A percentile compares a stretch with the other conserved stretches of the same genome.
phyloP scores from a whole-genome alignment of 75 land plant genomes.

The Picea glauca region DNA sequence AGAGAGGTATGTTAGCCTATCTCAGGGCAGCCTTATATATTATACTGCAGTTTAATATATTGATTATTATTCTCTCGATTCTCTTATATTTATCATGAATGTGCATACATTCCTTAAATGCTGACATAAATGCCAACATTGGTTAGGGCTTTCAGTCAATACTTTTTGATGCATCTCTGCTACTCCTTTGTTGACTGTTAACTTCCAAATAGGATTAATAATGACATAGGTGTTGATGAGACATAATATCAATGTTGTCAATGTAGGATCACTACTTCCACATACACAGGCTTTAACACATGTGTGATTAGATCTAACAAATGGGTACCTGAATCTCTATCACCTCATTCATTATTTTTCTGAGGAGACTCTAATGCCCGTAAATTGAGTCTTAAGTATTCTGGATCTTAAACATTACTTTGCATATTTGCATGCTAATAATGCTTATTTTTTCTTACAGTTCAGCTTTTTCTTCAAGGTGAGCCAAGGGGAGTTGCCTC shows the following conservation, averaged over 20 bases:
- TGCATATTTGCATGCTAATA: neutral
- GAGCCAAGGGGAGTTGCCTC: constrained; percentile 36
- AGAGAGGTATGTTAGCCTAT: no score
- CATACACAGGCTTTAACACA: neutral
- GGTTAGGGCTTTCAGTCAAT: neutral
- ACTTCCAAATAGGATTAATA: neutral
- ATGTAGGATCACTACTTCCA: neutral
- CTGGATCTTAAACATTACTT: neutral
- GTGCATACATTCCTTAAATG: no score
- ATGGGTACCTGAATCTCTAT: neutral
- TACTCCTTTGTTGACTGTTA: neutral
- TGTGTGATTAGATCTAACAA: neutral
- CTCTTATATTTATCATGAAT: no score
- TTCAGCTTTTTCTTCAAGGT: constrained; percentile 25
- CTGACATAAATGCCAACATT: neutral
- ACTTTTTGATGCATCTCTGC: neutral
- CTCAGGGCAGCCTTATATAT: no score
- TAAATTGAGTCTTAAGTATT: neutral
- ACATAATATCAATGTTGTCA: neutral
- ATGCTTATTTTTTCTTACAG: constrained; percentile 6
- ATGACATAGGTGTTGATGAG: neutral
- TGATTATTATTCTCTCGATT: no score
- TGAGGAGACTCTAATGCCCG: neutral
- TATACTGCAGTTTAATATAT: no score
- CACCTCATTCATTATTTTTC: neutral